phyloP scores from a whole-genome alignment of 179 eudicot species.

The Monotropa hypopitys region DNA sequence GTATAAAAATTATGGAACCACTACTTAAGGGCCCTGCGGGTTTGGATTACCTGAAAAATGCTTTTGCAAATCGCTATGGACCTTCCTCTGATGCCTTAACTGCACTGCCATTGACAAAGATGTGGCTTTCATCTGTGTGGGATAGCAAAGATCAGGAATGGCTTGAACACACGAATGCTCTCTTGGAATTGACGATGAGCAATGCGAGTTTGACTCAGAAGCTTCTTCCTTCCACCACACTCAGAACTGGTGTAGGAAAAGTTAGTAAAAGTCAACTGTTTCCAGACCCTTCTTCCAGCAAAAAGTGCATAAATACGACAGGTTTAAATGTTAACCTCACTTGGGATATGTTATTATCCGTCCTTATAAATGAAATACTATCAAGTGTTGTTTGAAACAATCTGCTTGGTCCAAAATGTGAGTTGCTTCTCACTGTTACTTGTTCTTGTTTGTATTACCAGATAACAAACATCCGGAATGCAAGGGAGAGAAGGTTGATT shows the following conservation, averaged over 20 bases:
- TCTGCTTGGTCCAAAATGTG: not conserved
- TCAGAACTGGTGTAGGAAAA: constrained; percentile 63
- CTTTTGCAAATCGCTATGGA: constrained; percentile 55
- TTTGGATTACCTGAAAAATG: constrained; percentile 51
- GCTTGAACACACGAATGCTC: constrained; percentile 43
- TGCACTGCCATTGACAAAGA: constrained; percentile 52
- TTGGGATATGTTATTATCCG: not conserved
- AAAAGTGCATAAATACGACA: constrained; percentile 5
- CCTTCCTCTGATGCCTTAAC: constrained; percentile 42
- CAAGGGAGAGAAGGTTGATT: constrained; percentile 63
- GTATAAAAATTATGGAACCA: constrained; percentile 73
- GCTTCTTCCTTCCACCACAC: constrained; percentile 40
- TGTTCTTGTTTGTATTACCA: constrained; percentile 12
- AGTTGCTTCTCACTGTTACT: not conserved
- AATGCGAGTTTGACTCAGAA: constrained; percentile 23
- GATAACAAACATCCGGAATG: constrained; percentile 51
- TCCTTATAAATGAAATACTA: not conserved
- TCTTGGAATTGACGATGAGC: constrained; percentile 25
- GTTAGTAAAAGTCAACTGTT: constrained; percentile 9
- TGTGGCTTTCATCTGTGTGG: constrained; percentile 50
- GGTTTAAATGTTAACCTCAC: constrained; percentile 12
- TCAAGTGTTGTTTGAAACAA: not conserved
- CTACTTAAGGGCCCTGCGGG: constrained; percentile 76
- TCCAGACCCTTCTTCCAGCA: constrained; percentile 7
- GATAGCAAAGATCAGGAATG: constrained; percentile 50